Conservation (phyloP, 164 flowering plant species). For the Vitis labrusca region DNA sequence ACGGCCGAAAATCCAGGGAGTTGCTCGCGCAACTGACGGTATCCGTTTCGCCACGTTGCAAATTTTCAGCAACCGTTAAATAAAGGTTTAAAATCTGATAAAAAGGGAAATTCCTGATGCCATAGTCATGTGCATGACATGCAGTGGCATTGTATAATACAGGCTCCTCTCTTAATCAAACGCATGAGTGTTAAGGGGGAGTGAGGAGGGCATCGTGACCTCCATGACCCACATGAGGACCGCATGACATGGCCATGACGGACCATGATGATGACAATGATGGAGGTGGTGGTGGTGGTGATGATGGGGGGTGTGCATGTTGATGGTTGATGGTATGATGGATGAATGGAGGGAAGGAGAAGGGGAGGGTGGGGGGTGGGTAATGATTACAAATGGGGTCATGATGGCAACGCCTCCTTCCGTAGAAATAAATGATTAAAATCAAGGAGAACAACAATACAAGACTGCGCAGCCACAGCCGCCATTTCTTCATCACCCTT, state of each 20-base stretch:
- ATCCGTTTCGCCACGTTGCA: constrained; percentile 23
- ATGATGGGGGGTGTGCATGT: not conserved
- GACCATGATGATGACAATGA: not conserved
- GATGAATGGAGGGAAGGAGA: constrained; percentile 3
- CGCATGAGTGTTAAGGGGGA: too few species aligned
- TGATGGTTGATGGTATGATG: not conserved
- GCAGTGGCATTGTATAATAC: too few species aligned
- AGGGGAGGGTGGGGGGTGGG: not conserved
- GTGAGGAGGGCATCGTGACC: too few species aligned
- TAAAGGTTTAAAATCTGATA: not conserved
- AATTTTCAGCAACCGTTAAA: constrained; percentile 2
- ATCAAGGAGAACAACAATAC: constrained; percentile 8
- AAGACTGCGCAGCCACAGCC: constrained; percentile 73
- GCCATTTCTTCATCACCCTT: constrained; percentile 46
- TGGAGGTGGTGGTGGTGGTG: not conserved
- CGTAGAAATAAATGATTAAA: constrained; percentile 23
- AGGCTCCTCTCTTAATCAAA: too few species aligned
- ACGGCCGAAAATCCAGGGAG: constrained; percentile 14
- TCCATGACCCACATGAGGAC: too few species aligned
- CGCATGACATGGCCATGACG: too few species aligned
- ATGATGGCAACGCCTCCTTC: constrained; percentile 31
- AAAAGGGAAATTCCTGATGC: not conserved
- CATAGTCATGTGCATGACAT: too few species aligned
- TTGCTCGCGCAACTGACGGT: constrained; percentile 17
- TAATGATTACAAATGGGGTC: constrained; percentile 44